These are phyloP conservation scores for Staphylotrichum longicolle DNA, from an alignment of 495 filamentous ascomycete species.

Conservation along the genomic window DNA sequence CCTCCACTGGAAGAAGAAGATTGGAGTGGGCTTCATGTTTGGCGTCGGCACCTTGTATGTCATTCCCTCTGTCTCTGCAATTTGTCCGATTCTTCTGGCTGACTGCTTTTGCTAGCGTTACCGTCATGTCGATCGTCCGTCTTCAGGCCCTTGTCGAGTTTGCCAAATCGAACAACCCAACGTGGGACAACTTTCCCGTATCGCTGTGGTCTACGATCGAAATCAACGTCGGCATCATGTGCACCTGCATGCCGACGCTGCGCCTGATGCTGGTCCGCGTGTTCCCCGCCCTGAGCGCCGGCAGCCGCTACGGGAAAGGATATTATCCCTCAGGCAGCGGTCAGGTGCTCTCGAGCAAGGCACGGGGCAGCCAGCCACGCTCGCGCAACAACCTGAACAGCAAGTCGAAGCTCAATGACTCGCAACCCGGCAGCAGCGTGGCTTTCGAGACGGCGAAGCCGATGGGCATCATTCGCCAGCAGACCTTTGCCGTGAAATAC, in stretches of 20 bases:
- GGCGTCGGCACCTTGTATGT: conserved; percentile 39
- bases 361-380: not conserved
- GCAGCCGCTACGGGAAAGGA: conserved; percentile 7
- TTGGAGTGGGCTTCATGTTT: conserved; percentile 39
- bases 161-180: conserved; percentile 9
- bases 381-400: not conserved
- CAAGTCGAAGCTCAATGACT: not conserved
- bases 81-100: not conserved
- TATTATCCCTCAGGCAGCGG: not conserved
- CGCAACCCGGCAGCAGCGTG: not conserved
- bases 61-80: not conserved
- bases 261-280: conserved; percentile 27
- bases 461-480: conserved; percentile 11
- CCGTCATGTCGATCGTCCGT: conserved; percentile 19
- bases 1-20: too few relatives aligned
- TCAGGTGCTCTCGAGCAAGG: not conserved
- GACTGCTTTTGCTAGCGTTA: conserved; percentile 14
- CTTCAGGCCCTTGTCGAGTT: conserved; percentile 15
- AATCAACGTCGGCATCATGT: too few relatives aligned
- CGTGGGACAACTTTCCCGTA: conserved; percentile 20
- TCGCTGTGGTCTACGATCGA: conserved; percentile 34
- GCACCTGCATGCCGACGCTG: conserved; percentile 33
- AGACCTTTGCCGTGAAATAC: conserved; percentile 14
- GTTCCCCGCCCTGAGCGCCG: conserved; percentile 20
- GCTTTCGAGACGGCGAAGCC: not conserved